These are phyloP conservation scores for Penicillium sp. DNA, from an alignment of 2,329 filamentous ascomycete species.

Conservation along the genomic window DNA sequence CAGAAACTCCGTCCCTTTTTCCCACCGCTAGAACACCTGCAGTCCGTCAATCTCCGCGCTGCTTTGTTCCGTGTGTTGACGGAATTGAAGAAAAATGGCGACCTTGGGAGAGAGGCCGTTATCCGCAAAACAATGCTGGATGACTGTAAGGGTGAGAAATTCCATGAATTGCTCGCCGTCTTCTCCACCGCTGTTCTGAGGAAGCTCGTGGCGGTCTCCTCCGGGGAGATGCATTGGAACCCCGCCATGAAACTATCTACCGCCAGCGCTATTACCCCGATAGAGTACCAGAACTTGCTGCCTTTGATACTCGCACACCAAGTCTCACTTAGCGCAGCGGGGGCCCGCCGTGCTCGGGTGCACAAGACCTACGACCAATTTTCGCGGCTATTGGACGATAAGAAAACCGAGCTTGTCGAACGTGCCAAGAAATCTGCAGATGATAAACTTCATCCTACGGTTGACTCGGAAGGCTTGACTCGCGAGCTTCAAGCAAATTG, in stretches of 20 bases:
- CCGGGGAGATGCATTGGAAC: constrained; percentile 43
- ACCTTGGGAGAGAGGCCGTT: constrained; percentile 74
- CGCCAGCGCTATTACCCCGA: constrained; percentile 40
- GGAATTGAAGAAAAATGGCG: constrained; percentile 81
- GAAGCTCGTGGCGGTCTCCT: constrained; percentile 56
- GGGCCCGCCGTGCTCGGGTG: constrained; percentile 61
- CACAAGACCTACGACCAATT: constrained; percentile 63
- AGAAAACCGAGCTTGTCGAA: constrained; percentile 55
- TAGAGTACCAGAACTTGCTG: constrained; percentile 49
- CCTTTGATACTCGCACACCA: constrained; percentile 73
- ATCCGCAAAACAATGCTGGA: constrained; percentile 94
- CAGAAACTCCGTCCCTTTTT: constrained; percentile 89
- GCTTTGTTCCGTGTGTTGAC: constrained; percentile 79
- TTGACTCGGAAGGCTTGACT: constrained; percentile 36
- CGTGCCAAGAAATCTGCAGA: constrained; percentile 28
- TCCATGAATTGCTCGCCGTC: constrained; percentile 79
- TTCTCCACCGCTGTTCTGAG: constrained; percentile 84
- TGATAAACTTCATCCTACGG: constrained; percentile 30
- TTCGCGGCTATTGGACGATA: constrained; percentile 61
- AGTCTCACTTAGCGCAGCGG: constrained; percentile 58
- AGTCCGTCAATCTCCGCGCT: constrained; percentile 85
- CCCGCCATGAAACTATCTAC: constrained; percentile 57
- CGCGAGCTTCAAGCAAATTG: constrained; percentile 67
- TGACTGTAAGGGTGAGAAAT: constrained; percentile 87
- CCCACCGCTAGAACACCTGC: constrained; percentile 82